phyloP scores from a whole-genome alignment of 257 asterid genomes.

The Forsythia viridissima region DNA sequence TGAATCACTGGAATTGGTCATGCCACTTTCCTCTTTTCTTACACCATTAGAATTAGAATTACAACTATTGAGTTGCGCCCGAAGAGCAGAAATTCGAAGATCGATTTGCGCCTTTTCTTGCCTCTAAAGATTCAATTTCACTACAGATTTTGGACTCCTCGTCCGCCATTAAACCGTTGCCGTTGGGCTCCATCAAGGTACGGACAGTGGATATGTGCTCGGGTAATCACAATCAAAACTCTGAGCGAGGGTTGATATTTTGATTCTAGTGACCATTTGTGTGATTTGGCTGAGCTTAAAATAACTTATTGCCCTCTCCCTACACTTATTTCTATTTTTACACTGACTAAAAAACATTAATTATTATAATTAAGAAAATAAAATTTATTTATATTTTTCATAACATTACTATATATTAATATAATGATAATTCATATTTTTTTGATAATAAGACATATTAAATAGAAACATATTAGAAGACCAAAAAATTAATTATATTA shows the following conservation, averaged over 20 bases:
- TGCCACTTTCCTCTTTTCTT: conserved; percentile 18
- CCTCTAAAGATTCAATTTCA: conserved; percentile 52
- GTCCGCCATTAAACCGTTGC: neutral
- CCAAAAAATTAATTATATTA: too few species aligned
- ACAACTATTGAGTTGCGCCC: conserved; percentile 52
- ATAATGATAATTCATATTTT: too few species aligned
- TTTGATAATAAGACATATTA: too few species aligned
- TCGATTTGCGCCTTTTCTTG: conserved; percentile 47
- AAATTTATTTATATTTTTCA: too few species aligned
- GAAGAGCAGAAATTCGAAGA: conserved; percentile 59
- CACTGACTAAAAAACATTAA: too few species aligned
- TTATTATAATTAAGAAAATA: too few species aligned
- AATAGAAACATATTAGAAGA: too few species aligned
- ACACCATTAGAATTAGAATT: conserved; percentile 12
- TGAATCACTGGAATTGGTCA: conserved; percentile 25
- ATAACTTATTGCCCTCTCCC: too few species aligned
- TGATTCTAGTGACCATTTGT: too few species aligned
- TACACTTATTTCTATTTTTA: too few species aligned
- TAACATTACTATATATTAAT: too few species aligned
- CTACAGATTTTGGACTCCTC: conserved; percentile 52
- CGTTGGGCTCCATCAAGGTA: conserved; percentile 49
- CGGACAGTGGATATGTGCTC: neutral
- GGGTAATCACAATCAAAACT: neutral
- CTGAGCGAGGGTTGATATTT: neutral
- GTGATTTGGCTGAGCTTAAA: too few species aligned